These are phyloP conservation scores for Mycena sp. DNA, from an alignment of 1,284 basidiomycete species.

Conservation along the genomic window DNA sequence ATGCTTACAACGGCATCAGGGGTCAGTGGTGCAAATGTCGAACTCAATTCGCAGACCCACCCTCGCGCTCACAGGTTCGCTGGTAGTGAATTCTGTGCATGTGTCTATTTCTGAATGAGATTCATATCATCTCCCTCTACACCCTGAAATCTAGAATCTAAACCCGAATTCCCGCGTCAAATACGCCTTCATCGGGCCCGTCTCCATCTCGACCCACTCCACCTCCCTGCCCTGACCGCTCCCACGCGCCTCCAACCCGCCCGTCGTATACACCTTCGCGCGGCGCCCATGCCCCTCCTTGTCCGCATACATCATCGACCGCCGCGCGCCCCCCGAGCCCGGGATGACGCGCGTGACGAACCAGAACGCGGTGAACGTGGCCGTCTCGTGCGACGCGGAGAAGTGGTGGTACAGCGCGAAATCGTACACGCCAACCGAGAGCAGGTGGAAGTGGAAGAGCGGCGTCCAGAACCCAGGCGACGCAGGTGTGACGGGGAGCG, in stretches of 20 bases:
- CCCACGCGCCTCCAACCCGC: constrained; percentile 24
- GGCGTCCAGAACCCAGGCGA: constrained; percentile 30
- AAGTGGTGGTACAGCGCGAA: constrained; percentile 28
- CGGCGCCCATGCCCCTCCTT: constrained; percentile 21
- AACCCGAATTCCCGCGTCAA: constrained; percentile 17
- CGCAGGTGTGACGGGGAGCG: constrained; percentile 19
- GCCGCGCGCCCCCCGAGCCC: constrained; percentile 21
- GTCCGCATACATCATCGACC: constrained; percentile 31
- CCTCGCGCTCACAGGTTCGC: no score
- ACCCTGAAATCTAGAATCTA: constrained; percentile 13
- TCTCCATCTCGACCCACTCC: constrained; percentile 32
- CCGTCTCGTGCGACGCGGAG: constrained; percentile 25
- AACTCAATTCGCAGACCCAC: no score
- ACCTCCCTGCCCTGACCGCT: constrained; percentile 26
- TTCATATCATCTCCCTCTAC: no score
- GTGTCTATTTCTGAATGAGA: no score
- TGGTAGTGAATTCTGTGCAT: no score
- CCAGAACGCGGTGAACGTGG: constrained; percentile 29
- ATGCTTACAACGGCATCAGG: no score
- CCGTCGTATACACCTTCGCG: constrained; percentile 29
- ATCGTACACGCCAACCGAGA: constrained; percentile 19
- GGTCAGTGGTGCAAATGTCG: no score
- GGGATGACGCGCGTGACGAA: constrained; percentile 26
- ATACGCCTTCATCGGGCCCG: constrained; percentile 25
- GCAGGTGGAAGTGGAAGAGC: constrained; percentile 29